Conservation (phyloP, 495 filamentous ascomycete genomes). For the Clavariopsis aquatica region DNA sequence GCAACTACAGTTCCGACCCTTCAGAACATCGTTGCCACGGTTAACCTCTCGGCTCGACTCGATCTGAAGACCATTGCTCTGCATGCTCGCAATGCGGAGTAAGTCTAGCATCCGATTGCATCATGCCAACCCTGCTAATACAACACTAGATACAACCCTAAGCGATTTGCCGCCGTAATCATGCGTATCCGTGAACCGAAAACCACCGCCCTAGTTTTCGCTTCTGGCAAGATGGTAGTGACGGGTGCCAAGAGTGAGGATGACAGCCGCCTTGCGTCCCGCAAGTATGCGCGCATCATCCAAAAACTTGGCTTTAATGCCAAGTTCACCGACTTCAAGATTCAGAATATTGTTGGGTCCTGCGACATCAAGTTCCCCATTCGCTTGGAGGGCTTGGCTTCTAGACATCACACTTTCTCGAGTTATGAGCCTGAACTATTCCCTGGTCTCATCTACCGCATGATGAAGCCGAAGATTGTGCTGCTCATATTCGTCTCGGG, state of each 20-base stretch:
- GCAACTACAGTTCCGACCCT: constrained; percentile 71
- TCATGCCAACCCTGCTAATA: constrained; percentile 41
- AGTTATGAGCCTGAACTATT: constrained; percentile 98
- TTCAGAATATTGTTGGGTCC: constrained; percentile 98
- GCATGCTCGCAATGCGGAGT: constrained; percentile 97
- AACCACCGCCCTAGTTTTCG: constrained; percentile 97
- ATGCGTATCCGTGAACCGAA: constrained; percentile 99
- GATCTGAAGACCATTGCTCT: constrained; percentile 99
- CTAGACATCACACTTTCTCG: constrained; percentile 98
- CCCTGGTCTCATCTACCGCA: constrained; percentile 98
- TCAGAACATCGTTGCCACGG: constrained; percentile 99
- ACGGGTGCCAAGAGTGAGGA: constrained; percentile 98
- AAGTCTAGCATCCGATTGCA: constrained; percentile 82
- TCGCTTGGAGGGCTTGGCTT: constrained; percentile 90
- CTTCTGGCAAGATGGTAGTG: constrained; percentile 99
- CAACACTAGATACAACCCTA: constrained; percentile 50
- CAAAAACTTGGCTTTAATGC: constrained; percentile 99
- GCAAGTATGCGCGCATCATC: constrained; percentile 99
- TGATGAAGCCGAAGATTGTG: constrained; percentile 99
- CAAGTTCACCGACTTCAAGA: constrained; percentile 99
- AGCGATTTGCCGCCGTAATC: constrained; percentile 99
- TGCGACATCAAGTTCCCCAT: constrained; percentile 99
- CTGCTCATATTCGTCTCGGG: constrained; percentile 98
- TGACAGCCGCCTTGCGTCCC: constrained; percentile 91
- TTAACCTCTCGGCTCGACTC: constrained; percentile 97